These are phyloP conservation scores for Zygotorulaspora danielsina DNA, from an alignment of 805 yeast genomes.

Conservation along the genomic window DNA sequence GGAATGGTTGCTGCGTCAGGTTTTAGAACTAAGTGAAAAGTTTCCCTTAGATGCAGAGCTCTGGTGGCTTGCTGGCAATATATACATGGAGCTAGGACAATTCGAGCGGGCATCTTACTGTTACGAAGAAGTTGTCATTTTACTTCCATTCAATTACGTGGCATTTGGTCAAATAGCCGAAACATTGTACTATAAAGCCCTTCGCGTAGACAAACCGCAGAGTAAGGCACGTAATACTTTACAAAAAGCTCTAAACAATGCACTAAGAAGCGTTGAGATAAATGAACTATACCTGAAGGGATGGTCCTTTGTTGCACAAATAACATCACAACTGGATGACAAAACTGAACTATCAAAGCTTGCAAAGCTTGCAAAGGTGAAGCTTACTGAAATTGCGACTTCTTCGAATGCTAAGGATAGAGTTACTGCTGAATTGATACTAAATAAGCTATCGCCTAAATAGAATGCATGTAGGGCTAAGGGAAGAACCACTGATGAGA, in stretches of 20 bases:
- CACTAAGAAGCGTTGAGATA: slow-evolving; percentile 70
- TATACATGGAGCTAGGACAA: slow-evolving; percentile 58
- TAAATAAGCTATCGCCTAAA: slow-evolving; percentile 13
- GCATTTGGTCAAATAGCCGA: slow-evolving; percentile 32
- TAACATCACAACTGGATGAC: slow-evolving; percentile 31
- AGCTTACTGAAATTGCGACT: slow-evolving; percentile 37
- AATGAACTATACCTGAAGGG: slow-evolving; percentile 64
- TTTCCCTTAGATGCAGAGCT: slow-evolving; percentile 69
- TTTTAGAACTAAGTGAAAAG: slow-evolving; percentile 27
- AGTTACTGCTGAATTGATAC: slow-evolving; percentile 37
- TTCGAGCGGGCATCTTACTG: slow-evolving; percentile 64
- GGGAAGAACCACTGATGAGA: not conserved
- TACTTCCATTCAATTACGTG: slow-evolving; percentile 49
- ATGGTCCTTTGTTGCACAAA: slow-evolving; percentile 62
- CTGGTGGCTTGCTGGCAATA: slow-evolving; percentile 72
- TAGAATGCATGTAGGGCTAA: not conserved
- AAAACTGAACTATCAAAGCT: slow-evolving; percentile 36
- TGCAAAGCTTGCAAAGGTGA: slow-evolving; percentile 39
- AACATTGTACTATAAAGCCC: slow-evolving; percentile 22
- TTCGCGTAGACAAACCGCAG: slow-evolving; percentile 11
- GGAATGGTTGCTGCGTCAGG: slow-evolving; percentile 18
- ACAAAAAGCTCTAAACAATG: slow-evolving; percentile 42
- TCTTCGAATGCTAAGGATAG: slow-evolving; percentile 35
- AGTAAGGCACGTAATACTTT: slow-evolving; percentile 11
- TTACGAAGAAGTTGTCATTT: slow-evolving; percentile 63